Evolutionary conservation across 352 stramenopile species (phyloP).

Genomic region (Pythium periplocum): DNA sequence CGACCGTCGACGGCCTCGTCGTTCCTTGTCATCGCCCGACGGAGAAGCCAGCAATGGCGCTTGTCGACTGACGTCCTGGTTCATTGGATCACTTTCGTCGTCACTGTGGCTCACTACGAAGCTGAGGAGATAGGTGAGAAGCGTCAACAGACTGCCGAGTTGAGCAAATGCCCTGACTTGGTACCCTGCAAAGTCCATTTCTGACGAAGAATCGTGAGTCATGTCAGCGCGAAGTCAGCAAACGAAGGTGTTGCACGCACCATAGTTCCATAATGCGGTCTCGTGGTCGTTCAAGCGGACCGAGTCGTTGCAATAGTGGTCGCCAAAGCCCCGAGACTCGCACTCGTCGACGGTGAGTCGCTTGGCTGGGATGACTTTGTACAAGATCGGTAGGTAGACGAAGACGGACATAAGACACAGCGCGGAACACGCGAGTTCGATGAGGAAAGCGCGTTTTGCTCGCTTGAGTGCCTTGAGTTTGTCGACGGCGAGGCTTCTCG

Average conservation of each 20-base stretch:
- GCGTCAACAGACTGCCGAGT: conserved; percentile 43
- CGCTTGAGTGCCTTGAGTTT: conserved; percentile 33
- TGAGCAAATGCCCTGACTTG: conserved; percentile 56
- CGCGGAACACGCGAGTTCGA: conserved; percentile 39
- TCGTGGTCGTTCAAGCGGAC: conserved; percentile 37
- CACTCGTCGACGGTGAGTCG: conserved; percentile 43
- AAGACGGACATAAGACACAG: conserved; percentile 46
- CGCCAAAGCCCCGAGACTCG: conserved; percentile 26
- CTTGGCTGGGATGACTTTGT: conserved; percentile 22
- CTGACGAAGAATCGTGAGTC: conserved; percentile 8
- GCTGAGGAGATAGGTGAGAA: conserved; percentile 51
- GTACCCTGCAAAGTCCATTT: conserved; percentile 40
- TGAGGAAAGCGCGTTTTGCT: conserved; percentile 42
- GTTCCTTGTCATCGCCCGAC: conserved; percentile 1
- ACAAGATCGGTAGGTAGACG: conserved; percentile 51
- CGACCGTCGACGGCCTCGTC: conserved; percentile 5
- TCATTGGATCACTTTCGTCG: conserved; percentile 22
- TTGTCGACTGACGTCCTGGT: conserved; percentile 11
- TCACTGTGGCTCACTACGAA: conserved; percentile 46
- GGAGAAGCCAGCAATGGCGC: conserved; percentile 1
- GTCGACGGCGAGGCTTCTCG: conserved; percentile 37
- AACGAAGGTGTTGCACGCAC: conserved; percentile 15
- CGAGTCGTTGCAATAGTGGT: conserved; percentile 47
- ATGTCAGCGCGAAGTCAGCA: not conserved
- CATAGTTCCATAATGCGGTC: conserved; percentile 57